Percentiles rank a stretch among this genome's conserved stretches.
These are phyloP conservation scores for Phaeophleospora eucalypticola DNA, from an alignment of 2,329 filamentous ascomycete species.

Conservation along the genomic window DNA sequence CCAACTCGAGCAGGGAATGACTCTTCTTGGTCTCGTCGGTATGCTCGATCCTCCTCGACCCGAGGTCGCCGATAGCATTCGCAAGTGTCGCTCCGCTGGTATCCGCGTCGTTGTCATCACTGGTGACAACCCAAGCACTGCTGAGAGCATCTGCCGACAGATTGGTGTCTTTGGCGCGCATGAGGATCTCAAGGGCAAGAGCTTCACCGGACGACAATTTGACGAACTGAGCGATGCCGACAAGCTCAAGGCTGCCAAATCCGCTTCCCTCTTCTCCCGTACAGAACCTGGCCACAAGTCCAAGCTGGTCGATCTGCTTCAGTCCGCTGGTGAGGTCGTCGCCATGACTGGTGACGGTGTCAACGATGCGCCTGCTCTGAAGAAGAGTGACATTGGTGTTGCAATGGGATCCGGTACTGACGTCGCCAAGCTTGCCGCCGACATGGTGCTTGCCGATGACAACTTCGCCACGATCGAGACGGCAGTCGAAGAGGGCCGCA, in stretches of 20 bases:
- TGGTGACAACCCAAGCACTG: constrained; percentile 95
- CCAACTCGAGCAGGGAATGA: constrained; percentile 88
- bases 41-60: constrained; percentile 96
- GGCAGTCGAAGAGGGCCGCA: constrained; percentile 92
- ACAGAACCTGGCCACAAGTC: constrained; percentile 96
- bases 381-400: constrained; percentile 98
- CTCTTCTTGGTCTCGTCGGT: constrained; percentile 84
- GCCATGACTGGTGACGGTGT: constrained; percentile 99
- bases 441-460: constrained; percentile 98
- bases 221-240: constrained; percentile 75
- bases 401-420: constrained; percentile 98
- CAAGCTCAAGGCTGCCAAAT: constrained; percentile 78
- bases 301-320: constrained; percentile 93
- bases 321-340: constrained; percentile 88
- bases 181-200: constrained; percentile 86
- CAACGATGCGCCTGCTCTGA: constrained; percentile 94
- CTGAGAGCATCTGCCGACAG: constrained; percentile 94
- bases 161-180: constrained; percentile 84
- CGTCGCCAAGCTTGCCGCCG: constrained; percentile 90
- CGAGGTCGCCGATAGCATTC: constrained; percentile 81
- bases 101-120: constrained; percentile 98
- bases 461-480: constrained; percentile 98
- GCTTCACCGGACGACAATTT: constrained; percentile 91
- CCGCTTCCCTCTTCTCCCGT: constrained; percentile 87
- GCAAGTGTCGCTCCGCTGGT: constrained; percentile 84